A percentile compares a stretch with the other conserved stretches of the same genome.
These are phyloP conservation scores for Serendipita sp. DNA, from an alignment of 768 basidiomycete species.

Conservation along the genomic window DNA sequence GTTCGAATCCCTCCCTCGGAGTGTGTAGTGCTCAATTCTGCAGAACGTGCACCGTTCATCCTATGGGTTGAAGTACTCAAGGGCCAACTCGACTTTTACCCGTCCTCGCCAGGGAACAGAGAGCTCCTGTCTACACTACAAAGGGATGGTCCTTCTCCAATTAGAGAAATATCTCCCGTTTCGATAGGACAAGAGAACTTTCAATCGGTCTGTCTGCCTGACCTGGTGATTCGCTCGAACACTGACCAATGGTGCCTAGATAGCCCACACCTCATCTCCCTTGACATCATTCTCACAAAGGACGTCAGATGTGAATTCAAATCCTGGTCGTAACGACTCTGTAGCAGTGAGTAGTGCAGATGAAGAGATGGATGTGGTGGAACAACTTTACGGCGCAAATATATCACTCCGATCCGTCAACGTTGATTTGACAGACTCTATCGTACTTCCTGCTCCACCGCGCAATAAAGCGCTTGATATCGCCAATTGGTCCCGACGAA, in stretches of 20 bases:
- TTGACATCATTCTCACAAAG: background rate
- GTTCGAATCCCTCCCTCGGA: constrained; percentile 96
- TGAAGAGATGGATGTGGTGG: constrained; percentile 92
- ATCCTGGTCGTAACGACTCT: background rate
- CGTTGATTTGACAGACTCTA: constrained; percentile 70
- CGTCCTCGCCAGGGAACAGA: constrained; percentile 61
- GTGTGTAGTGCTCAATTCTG: constrained; percentile 94
- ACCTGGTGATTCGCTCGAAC: background rate
- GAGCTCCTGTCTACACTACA: constrained; percentile 48
- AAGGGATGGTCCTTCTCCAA: background rate
- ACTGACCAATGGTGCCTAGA: background rate
- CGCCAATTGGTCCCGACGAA: constrained; percentile 53
- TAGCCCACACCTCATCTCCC: background rate
- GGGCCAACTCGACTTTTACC: constrained; percentile 87
- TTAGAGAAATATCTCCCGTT: background rate
- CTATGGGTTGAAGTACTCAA: constrained; percentile 81
- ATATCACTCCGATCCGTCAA: constrained; percentile 51
- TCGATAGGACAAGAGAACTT: background rate
- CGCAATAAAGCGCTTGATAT: constrained; percentile 85
- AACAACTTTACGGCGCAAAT: constrained; percentile 79
- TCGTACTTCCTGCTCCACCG: constrained; percentile 63
- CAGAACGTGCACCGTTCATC: constrained; percentile 87
- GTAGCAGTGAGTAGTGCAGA: constrained; percentile 27
- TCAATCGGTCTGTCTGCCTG: background rate
- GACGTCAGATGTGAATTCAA: background rate